Percentiles rank a stretch among this genome's conserved stretches.
Evolutionary conservation across 2,329 filamentous ascomycete species (phyloP).

Genomic region (Verticillium isaacii): DNA sequence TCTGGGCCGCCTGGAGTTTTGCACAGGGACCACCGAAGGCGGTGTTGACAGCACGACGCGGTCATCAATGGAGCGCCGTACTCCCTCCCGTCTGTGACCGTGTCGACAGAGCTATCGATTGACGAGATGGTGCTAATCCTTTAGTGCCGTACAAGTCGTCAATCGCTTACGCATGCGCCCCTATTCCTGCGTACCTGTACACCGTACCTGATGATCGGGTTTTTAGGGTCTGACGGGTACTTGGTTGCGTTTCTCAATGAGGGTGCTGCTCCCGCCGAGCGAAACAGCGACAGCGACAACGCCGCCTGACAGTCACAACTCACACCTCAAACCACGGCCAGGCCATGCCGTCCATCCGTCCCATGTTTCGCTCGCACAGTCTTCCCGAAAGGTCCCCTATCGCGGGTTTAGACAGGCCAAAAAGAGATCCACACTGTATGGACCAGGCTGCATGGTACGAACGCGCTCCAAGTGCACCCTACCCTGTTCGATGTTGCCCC

Average conservation of each 20-base stretch:
- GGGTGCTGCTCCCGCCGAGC: not conserved
- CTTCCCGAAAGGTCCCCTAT: not conserved
- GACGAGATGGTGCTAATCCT: not conserved
- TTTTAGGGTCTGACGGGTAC: not conserved
- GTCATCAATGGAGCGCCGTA: not conserved
- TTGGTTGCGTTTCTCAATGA: not conserved
- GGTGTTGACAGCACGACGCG: not conserved
- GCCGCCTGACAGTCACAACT: not conserved
- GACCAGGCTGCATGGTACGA: not conserved
- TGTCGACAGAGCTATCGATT: not conserved
- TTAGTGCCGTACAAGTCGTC: not conserved
- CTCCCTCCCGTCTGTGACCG: not conserved
- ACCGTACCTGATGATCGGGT: not conserved
- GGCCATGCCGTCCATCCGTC: not conserved
- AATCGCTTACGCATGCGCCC: not conserved
- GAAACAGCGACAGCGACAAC: not conserved
- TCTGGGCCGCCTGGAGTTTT: not conserved
- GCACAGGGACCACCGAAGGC: not conserved
- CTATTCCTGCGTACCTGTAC: not conserved
- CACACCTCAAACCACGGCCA: not conserved
- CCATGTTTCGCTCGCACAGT: not conserved
- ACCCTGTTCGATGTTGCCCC: not conserved
- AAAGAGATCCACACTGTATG: not conserved
- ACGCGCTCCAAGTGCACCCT: not conserved
- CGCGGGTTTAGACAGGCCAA: not conserved